Conservation (phyloP, 768 basidiomycete genomes). For the Tricholoma sp. region DNA sequence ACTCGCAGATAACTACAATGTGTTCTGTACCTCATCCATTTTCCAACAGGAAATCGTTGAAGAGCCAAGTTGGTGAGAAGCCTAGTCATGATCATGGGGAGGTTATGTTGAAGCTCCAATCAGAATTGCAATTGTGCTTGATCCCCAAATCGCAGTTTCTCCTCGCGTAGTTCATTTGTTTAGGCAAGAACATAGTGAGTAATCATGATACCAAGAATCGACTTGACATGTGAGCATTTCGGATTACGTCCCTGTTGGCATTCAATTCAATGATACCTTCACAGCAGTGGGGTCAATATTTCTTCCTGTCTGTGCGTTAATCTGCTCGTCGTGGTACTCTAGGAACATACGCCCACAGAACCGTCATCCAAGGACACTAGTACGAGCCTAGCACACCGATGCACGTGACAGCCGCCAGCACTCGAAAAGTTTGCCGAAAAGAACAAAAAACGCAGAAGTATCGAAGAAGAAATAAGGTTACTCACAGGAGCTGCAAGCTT, state of each 20-base stretch:
- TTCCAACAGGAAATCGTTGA: conserved; percentile 70
- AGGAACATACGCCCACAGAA: conserved; percentile 54
- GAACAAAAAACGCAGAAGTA: neutral
- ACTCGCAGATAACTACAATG: neutral
- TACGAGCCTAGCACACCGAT: conserved; percentile 36
- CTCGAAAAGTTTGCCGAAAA: neutral
- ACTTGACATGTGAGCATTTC: no score
- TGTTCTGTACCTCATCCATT: conserved; percentile 69
- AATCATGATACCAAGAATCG: no score
- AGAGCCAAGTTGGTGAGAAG: conserved; percentile 59
- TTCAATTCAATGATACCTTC: no score
- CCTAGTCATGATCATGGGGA: no score
- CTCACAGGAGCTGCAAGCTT: conserved; percentile 60
- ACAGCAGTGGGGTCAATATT: no score
- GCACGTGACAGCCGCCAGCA: neutral
- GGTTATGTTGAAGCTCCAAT: no score
- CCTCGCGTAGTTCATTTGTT: no score
- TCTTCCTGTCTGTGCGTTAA: neutral
- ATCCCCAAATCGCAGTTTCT: no score
- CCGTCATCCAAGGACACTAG: conserved; percentile 54
- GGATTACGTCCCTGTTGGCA: no score
- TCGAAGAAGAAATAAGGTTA: conserved; percentile 1
- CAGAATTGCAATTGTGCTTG: no score
- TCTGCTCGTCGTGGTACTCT: conserved; percentile 13
- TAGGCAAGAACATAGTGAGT: no score